Conservation (phyloP, 2,329 filamentous ascomycete species). For the Colletotrichum melonis region DNA sequence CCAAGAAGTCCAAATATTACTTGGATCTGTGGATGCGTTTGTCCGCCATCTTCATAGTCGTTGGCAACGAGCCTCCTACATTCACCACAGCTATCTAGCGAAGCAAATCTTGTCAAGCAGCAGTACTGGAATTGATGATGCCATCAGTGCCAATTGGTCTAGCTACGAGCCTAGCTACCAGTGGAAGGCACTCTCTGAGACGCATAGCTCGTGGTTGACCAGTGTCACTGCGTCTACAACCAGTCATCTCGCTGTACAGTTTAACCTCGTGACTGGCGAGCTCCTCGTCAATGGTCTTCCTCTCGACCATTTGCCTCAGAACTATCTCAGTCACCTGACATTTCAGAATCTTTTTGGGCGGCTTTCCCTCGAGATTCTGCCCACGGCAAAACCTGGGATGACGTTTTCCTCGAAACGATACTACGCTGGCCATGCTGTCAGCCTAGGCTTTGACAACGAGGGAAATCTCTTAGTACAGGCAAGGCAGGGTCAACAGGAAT, state of each 20-base stretch:
- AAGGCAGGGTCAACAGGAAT: background rate
- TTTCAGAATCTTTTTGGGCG: conserved; percentile 59
- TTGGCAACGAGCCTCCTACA: background rate
- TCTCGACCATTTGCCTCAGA: conserved; percentile 55
- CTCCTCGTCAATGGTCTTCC: conserved; percentile 65
- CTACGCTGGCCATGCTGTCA: conserved; percentile 45
- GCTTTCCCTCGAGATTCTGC: conserved; percentile 55
- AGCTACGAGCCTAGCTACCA: background rate
- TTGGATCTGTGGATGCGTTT: background rate
- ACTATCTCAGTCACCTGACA: conserved; percentile 53
- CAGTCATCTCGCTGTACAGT: conserved; percentile 49
- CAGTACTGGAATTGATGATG: background rate
- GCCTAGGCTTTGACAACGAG: background rate
- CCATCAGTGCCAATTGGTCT: conserved; percentile 1
- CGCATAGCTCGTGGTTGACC: background rate
- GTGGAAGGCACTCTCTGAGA: background rate
- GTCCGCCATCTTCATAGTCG: background rate
- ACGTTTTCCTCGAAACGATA: conserved; percentile 49
- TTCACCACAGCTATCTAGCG: background rate
- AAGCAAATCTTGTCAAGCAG: background rate
- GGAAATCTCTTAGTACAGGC: conserved; percentile 1
- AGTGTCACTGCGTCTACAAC: background rate
- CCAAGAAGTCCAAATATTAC: conserved; percentile 41
- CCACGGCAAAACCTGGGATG: conserved; percentile 51
- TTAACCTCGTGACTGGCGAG: conserved; percentile 62